A percentile compares a stretch with the other conserved stretches of the same genome.
phyloP scores from a whole-genome alignment of 2,329 filamentous ascomycete species.

The Exophiala sp. region DNA sequence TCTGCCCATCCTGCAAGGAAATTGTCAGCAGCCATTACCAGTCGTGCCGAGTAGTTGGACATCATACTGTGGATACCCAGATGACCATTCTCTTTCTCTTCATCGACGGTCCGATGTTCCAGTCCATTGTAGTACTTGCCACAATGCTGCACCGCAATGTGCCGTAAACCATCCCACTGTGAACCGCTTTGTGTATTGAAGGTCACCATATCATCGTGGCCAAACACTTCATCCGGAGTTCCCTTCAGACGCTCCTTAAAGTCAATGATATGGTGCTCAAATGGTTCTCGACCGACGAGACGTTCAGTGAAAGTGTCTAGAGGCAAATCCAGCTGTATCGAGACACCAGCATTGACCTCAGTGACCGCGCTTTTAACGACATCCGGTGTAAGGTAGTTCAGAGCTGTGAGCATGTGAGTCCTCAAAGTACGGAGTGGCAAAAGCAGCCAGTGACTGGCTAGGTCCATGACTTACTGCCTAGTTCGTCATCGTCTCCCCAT shows the following conservation, averaged over 20 bases:
- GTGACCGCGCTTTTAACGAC: slow-evolving; percentile 39
- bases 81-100: not conserved
- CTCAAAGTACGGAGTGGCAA: slow-evolving; percentile 3
- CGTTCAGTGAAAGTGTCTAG: slow-evolving; percentile 36
- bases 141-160: slow-evolving; percentile 8
- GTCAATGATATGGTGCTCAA: slow-evolving; percentile 26
- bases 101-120: slow-evolving; percentile 3
- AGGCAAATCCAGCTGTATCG: slow-evolving; percentile 29
- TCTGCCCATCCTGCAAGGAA: slow-evolving; percentile 35
- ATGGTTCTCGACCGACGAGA: slow-evolving; percentile 31
- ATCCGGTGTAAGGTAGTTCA: slow-evolving; percentile 52
- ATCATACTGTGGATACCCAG: slow-evolving; percentile 9
- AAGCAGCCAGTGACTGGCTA: not conserved
- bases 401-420: slow-evolving; percentile 24
- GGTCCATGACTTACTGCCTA: slow-evolving; percentile 38
- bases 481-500: slow-evolving; percentile 49
- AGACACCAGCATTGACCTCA: slow-evolving; percentile 39
- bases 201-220: slow-evolving; percentile 15
- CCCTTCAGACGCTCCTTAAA: slow-evolving; percentile 4
- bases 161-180: slow-evolving; percentile 21
- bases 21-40: not conserved
- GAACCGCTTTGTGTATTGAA: slow-evolving; percentile 18
- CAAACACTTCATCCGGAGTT: not conserved
- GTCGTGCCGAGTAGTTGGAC: not conserved
- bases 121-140: slow-evolving; percentile 5